phyloP scores from a whole-genome alignment of 2,329 filamentous ascomycete genomes.

The Clarireedia hainanense region DNA sequence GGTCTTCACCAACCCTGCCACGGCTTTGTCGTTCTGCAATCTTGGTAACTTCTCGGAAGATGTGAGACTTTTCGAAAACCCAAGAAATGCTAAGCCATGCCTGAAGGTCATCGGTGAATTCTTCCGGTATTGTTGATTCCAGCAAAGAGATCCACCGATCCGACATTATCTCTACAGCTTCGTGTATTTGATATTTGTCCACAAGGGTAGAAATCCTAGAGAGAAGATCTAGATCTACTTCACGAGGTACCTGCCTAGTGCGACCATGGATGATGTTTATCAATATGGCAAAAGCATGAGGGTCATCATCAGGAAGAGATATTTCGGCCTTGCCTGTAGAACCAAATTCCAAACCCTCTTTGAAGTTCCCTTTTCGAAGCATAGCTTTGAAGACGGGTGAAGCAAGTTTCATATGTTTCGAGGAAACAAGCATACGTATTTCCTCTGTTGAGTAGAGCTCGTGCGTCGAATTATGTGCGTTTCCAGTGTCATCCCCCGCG shows the following conservation, averaged over 20 bases:
- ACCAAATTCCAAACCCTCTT: background rate
- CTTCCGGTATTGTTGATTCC: background rate
- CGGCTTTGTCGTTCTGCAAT: conserved; percentile 3
- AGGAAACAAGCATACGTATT: conserved; percentile 3
- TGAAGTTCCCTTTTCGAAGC: background rate
- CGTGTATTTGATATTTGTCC: conserved; percentile 7
- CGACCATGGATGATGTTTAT: background rate
- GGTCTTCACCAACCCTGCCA: background rate
- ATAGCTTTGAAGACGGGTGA: background rate
- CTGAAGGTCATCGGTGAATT: background rate
- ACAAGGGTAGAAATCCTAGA: conserved; percentile 4
- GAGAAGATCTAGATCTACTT: background rate
- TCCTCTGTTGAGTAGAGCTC: background rate
- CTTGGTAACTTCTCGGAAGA: background rate
- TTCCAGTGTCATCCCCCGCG: background rate
- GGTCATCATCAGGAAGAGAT: conserved; percentile 1
- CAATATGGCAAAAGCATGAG: conserved; percentile 6
- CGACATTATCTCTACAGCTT: conserved; percentile 3
- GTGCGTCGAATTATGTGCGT: background rate
- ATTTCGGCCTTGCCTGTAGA: background rate
- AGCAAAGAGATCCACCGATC: conserved; percentile 2
- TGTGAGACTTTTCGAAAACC: conserved; percentile 1
- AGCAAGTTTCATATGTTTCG: background rate
- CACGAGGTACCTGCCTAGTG: background rate
- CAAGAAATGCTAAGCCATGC: conserved; percentile 6